Conservation (phyloP, 2,329 filamentous ascomycete species). For the Fusarium falciforme region DNA sequence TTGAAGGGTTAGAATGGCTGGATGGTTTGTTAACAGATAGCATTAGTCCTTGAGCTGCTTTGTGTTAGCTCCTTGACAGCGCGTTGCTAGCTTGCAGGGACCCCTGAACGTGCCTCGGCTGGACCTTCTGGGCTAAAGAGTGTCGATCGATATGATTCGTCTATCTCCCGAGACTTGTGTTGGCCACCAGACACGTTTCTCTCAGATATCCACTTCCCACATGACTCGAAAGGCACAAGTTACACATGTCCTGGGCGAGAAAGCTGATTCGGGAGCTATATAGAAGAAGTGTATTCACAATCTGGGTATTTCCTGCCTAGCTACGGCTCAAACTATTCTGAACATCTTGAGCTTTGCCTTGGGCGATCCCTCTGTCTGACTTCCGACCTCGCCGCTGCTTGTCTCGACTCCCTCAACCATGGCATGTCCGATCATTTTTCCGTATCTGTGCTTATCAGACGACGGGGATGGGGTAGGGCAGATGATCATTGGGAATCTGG, state of each 20-base stretch:
- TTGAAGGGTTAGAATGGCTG: conserved; percentile 11
- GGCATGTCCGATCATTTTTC: neutral
- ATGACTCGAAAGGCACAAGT: neutral
- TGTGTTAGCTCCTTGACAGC: neutral
- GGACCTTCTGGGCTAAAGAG: conserved; percentile 23
- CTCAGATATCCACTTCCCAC: neutral
- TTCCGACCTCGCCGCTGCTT: neutral
- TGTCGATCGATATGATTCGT: neutral
- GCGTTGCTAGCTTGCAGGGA: neutral
- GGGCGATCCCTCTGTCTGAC: neutral
- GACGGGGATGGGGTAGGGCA: neutral
- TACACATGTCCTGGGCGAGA: neutral
- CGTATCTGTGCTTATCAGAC: neutral
- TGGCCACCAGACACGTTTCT: neutral
- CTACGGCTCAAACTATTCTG: neutral
- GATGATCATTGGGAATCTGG: neutral
- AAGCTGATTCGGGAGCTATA: neutral
- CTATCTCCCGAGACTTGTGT: neutral
- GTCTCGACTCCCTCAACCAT: neutral
- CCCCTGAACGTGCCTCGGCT: conserved; percentile 14
- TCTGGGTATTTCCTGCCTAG: neutral
- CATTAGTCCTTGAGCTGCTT: neutral
- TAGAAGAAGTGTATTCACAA: neutral
- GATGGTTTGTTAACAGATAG: conserved; percentile 1
- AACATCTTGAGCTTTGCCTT: neutral